Conservation (phyloP, 805 yeast genomes). For the Tetrapisispora fleetii region DNA sequence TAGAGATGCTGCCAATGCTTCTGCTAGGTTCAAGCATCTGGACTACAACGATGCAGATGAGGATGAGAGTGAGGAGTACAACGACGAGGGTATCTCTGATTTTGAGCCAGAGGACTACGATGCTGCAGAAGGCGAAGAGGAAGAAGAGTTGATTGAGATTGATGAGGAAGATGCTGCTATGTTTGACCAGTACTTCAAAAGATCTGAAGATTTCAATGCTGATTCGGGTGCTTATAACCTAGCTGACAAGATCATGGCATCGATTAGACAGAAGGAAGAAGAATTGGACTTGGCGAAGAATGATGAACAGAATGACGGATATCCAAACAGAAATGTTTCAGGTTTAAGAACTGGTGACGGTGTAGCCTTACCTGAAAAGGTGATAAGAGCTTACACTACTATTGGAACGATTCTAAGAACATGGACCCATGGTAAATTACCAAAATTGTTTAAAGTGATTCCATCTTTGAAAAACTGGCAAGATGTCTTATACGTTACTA, state of each 20-base stretch:
- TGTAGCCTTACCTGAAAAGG: conserved; percentile 89
- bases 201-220: conserved; percentile 29
- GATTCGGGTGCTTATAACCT: conserved; percentile 48
- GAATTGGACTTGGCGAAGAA: conserved; percentile 12
- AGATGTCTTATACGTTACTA: conserved; percentile 83
- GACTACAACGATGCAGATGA: conserved; percentile 42
- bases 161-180: conserved; percentile 77
- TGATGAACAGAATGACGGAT: conserved; percentile 17
- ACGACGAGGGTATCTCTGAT: conserved; percentile 38
- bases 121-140: conserved; percentile 34
- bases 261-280: conserved; percentile 64
- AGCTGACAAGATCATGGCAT: conserved; percentile 91
- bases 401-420: conserved; percentile 80
- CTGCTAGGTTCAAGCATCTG: conserved; percentile 26
- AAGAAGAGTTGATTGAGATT: conserved; percentile 53
- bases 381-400: conserved; percentile 85
- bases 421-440: conserved; percentile 92
- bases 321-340: conserved; percentile 11
- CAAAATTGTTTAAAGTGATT: conserved; percentile 90
- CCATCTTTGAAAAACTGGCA: conserved; percentile 94
- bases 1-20: conserved; percentile 23
- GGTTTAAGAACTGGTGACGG: conserved; percentile 46
- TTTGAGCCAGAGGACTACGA: conserved; percentile 35
- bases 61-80: conserved; percentile 34
- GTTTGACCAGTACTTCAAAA: conserved; percentile 65